phyloP scores from a whole-genome alignment of 768 basidiomycete genomes.

The Botryobasidium botryosum region DNA sequence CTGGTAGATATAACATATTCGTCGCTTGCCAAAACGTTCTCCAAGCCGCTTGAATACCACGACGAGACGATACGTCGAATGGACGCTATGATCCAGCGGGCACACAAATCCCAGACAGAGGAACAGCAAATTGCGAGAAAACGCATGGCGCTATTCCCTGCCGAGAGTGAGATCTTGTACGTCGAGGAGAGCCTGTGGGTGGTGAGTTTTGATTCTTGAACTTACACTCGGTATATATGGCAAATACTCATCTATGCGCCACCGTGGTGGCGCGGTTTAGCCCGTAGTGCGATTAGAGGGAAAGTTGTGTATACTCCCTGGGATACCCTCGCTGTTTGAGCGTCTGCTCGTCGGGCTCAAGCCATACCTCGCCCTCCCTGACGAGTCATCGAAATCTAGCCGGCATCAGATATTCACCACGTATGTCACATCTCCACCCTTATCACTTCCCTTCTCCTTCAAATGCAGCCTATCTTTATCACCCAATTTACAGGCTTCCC shows the following conservation, averaged over 20 bases:
- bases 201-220: conserved; percentile 26
- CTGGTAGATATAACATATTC: conserved; percentile 78
- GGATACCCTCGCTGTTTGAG: conserved; percentile 73
- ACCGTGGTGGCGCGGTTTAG: conserved; percentile 21
- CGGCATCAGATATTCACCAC: conserved; percentile 72
- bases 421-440: conserved; percentile 25
- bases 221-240: not conserved
- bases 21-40: conserved; percentile 74
- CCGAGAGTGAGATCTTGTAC: conserved; percentile 59
- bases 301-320: conserved; percentile 83
- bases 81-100: conserved; percentile 39
- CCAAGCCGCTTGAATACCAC: conserved; percentile 48
- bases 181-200: conserved; percentile 75
- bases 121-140: conserved; percentile 62
- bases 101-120: conserved; percentile 43
- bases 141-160: conserved; percentile 85
- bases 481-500: conserved; percentile 32
- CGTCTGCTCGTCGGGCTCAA: conserved; percentile 59
- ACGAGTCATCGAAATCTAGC: conserved; percentile 49
- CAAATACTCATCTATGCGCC: not conserved
- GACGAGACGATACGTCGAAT: conserved; percentile 63
- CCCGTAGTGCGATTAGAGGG: conserved; percentile 75
- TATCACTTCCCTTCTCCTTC: not conserved
- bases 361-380: conserved; percentile 65
- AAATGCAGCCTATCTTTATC: conserved; percentile 2